Conservation (phyloP, 768 basidiomycete genomes). For the Baorangia bicolor region DNA sequence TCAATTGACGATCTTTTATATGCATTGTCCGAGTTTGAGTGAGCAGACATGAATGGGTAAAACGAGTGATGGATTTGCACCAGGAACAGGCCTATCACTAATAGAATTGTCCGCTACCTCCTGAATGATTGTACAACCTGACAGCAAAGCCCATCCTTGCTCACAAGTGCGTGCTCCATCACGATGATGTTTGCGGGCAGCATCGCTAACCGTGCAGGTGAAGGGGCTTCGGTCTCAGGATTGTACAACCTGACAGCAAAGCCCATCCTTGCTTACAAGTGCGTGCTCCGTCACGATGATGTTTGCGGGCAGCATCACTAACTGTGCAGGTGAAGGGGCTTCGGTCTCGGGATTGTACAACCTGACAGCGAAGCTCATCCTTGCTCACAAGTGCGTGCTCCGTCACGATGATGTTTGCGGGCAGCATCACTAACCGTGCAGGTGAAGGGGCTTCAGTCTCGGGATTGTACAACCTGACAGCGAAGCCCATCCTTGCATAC, state of each 20-base stretch:
- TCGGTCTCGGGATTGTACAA: neutral
- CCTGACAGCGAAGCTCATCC: neutral
- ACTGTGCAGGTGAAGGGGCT: neutral
- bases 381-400: neutral
- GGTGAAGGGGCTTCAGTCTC: neutral
- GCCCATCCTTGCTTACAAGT: neutral
- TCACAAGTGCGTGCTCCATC: neutral
- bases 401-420: neutral
- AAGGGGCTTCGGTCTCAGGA: neutral
- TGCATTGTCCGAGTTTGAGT: no score
- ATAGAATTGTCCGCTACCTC: no score
- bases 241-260: neutral
- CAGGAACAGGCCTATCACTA: no score
- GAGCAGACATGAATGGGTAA: no score
- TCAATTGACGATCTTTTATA: no score
- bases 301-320: neutral
- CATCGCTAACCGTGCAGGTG: neutral
- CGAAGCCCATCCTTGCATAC: neutral
- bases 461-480: neutral
- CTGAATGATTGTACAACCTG: neutral
- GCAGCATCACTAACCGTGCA: neutral
- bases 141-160: neutral
- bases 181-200: neutral
- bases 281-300: neutral
- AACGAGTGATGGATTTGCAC: no score